Evolutionary conservation across 2,329 filamentous ascomycete genomes (phyloP).

Genomic region (Sordariomycetes sp.): DNA sequence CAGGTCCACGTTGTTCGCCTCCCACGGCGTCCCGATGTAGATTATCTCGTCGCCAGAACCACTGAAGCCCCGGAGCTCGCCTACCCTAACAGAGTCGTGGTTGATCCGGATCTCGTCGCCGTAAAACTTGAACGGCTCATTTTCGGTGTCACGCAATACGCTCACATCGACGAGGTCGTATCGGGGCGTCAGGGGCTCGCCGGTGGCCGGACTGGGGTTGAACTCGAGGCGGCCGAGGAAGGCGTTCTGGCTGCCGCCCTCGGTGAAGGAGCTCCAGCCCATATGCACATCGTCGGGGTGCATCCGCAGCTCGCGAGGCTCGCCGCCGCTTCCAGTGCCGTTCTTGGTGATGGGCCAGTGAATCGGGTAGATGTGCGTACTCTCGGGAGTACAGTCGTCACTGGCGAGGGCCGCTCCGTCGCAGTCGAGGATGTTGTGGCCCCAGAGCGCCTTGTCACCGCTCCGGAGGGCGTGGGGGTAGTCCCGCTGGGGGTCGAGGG

Average conservation of each 20-base stretch:
- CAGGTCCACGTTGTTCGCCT: constrained; percentile 33
- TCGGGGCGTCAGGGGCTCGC: constrained; percentile 15
- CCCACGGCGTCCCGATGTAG: constrained; percentile 25
- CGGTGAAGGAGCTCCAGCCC: constrained; percentile 26
- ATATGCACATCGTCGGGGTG: constrained; percentile 33
- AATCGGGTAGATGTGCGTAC: constrained; percentile 27
- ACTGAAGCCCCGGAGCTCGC: constrained; percentile 32
- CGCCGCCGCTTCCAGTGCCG: constrained; percentile 16
- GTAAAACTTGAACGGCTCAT: constrained; percentile 11
- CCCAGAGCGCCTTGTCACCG: constrained; percentile 22
- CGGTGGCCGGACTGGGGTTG: constrained; percentile 20
- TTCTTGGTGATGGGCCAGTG: constrained; percentile 18
- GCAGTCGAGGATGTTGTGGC: constrained; percentile 25
- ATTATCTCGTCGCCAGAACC: constrained; percentile 27
- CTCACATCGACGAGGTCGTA: constrained; percentile 30
- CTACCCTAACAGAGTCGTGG: constrained; percentile 20
- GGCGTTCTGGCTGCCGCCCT: constrained; percentile 12
- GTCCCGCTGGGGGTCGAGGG: constrained; percentile 13
- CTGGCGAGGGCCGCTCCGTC: constrained; percentile 14
- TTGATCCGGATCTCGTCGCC: constrained; percentile 19
- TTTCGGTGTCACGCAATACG: constrained; percentile 16
- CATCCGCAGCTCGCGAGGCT: constrained; percentile 28
- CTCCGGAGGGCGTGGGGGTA: constrained; percentile 32
- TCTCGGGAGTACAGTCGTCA: constrained; percentile 23
- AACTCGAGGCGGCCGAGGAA: constrained; percentile 28